Base-by-base conservation (phyloP, 495 filamentous ascomycete genomes). In the Penicillium waksmanii region DNA sequence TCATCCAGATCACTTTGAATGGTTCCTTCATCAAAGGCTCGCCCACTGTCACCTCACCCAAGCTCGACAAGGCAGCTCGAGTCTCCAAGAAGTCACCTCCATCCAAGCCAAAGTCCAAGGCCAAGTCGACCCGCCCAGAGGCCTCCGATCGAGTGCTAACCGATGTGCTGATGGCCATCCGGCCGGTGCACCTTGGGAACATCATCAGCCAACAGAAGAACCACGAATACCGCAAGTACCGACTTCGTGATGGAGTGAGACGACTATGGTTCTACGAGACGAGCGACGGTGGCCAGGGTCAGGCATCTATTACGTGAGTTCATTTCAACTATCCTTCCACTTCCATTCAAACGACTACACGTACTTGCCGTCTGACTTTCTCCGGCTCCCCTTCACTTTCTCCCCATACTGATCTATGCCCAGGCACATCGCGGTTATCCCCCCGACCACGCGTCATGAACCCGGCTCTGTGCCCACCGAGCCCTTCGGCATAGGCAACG, bases 201-300 rank as follows among this genome's bases (percentile, higher is more conserved):
- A 77, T 78, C 34, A 69, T 61, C 40, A 53, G 40, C 5, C 17
- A 69, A 2, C n/a, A 50, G 9, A 77, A 77, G 50, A 78, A 72
- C 59, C 74, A 78, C 64, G 73, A 77, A 59, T 77, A 68, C 56
- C 68, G 74, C 15, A 64, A 68, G 13, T 77, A 78, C 50, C 69
- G 67, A 11, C 71, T 78, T 21, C 69, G 69, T 50, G 33, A 55
- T 10, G 58, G 51, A 23, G 64, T 76, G 8, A 42, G 34, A 7
- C 65, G 66, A 17, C 63, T 78, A 31, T 77, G 75, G 75, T 66
- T 77, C 51, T 78, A 78, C 66, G 66, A 60, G 21, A 71, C 68
- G 23, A 23, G 23, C 4, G 65, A 51, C 10, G 72, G 64, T 6
- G 21, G 59, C 33, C 63, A 65, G 15, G 42, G 49, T 31, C 34